Evolutionary conservation across 305 asterid species (phyloP).

Genomic region (Striga hermonthica): DNA sequence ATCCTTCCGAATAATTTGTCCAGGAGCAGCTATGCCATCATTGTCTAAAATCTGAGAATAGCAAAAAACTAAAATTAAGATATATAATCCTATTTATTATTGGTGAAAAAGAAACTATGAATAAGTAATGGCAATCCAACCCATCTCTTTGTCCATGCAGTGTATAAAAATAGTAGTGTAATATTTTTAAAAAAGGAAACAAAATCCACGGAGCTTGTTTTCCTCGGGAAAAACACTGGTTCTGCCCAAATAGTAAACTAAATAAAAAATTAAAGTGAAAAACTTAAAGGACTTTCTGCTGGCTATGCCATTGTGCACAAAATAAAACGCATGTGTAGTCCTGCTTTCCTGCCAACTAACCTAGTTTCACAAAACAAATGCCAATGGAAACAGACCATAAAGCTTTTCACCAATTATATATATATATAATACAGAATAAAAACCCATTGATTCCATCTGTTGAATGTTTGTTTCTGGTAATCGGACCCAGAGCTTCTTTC

Average conservation of each 20-base stretch:
- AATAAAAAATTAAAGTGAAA: too few relatives aligned
- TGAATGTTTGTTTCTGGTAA: too few relatives aligned
- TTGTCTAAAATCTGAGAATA: constrained; percentile 68
- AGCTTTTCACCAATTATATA: constrained; percentile 16
- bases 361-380: constrained; percentile 6
- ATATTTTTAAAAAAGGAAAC: too few relatives aligned
- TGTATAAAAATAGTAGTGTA: neutral
- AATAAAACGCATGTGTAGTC: neutral
- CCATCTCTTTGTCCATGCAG: neutral
- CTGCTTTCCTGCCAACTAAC: constrained; percentile 8
- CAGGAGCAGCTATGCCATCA: constrained; percentile 97
- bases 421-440: constrained; percentile 18
- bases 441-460: constrained; percentile 25
- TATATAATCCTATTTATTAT: constrained; percentile 4
- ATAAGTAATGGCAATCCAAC: too few relatives aligned
- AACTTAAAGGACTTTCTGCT: too few relatives aligned
- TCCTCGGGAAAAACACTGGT: too few relatives aligned
- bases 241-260: too few relatives aligned
- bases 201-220: too few relatives aligned
- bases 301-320: neutral
- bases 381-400: constrained; percentile 13
- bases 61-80: constrained; percentile 25
- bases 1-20: constrained; percentile 66
- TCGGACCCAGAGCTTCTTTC: too few relatives aligned
- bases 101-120: neutral